Conservation (phyloP, 2,329 filamentous ascomycete genomes). For the Penicillium sp. region DNA sequence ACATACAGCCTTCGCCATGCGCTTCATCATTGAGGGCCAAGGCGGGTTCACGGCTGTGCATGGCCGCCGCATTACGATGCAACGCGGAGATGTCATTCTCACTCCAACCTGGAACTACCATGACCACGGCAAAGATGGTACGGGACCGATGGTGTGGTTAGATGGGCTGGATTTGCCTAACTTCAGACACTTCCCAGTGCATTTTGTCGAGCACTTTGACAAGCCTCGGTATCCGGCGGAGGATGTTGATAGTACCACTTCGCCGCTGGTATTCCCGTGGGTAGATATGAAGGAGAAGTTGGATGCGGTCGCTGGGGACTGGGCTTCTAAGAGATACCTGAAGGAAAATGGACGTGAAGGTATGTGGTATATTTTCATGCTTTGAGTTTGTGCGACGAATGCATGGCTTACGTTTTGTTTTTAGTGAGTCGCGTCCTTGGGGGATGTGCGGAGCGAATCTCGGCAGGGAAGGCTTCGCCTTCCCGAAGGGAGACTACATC, state of each 20-base stretch:
- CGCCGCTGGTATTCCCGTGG: slow-evolving; percentile 53
- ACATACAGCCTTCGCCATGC: slow-evolving; percentile 56
- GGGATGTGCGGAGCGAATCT: slow-evolving; percentile 48
- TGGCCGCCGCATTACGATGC: slow-evolving; percentile 53
- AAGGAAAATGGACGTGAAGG: slow-evolving; percentile 37
- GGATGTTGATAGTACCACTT: slow-evolving; percentile 42
- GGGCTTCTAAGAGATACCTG: slow-evolving; percentile 35
- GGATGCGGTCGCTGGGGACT: slow-evolving; percentile 35
- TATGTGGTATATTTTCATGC: slow-evolving; percentile 9
- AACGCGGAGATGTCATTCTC: slow-evolving; percentile 56
- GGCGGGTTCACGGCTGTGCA: slow-evolving; percentile 60
- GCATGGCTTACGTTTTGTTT: slow-evolving; percentile 4
- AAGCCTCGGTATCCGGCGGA: slow-evolving; percentile 51
- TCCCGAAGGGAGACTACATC: slow-evolving; percentile 52
- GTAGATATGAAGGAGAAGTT: slow-evolving; percentile 44
- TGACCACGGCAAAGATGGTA: slow-evolving; percentile 60
- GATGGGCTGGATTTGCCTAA: slow-evolving; percentile 57
- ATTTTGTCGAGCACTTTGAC: slow-evolving; percentile 55
- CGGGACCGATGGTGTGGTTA: slow-evolving; percentile 57
- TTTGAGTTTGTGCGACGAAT: neutral
- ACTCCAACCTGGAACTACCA: slow-evolving; percentile 62
- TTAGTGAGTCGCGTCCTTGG: slow-evolving; percentile 51
- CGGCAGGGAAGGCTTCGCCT: slow-evolving; percentile 38
- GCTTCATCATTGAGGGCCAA: slow-evolving; percentile 59
- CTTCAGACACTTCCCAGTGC: slow-evolving; percentile 52